Percentiles rank a stretch among this genome's conserved stretches.
phyloP scores from a whole-genome alignment of 2,329 filamentous ascomycete genomes.

The Ceratocystiopsis sp. region DNA sequence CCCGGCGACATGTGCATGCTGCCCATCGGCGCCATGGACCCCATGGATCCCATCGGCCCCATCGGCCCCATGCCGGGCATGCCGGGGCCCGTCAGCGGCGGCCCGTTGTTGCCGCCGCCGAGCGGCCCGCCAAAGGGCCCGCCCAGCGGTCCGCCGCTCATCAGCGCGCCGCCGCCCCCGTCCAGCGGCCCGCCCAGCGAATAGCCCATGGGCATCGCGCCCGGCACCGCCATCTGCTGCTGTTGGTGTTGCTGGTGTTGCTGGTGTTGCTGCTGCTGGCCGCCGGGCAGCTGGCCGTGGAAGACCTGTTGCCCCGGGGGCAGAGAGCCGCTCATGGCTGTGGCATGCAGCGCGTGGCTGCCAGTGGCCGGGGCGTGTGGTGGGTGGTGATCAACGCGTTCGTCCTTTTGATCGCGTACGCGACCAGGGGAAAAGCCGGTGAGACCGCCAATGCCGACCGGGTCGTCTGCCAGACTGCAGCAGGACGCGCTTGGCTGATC shows the following conservation, averaged over 20 bases:
- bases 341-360: conserved; percentile 12
- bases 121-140: not conserved
- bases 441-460: too few species aligned
- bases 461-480: too few species aligned
- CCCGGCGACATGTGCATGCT: too few species aligned
- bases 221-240: conserved; percentile 14
- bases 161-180: not conserved
- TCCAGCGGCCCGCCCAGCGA: conserved; percentile 1
- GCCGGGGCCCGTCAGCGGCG: too few species aligned
- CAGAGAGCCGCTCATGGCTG: conserved; percentile 23
- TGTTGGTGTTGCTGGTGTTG: too few species aligned
- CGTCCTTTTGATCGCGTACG: too few species aligned
- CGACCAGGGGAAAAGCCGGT: too few species aligned
- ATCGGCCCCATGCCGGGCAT: not conserved
- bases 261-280: conserved; percentile 12
- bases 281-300: conserved; percentile 14
- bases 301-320: conserved; percentile 22
- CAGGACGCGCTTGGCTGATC: too few species aligned
- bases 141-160: not conserved
- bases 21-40: too few species aligned
- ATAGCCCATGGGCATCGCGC: conserved; percentile 7
- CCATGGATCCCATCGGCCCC: not conserved
- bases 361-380: too few species aligned
- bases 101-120: too few species aligned
- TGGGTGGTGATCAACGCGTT: not conserved